Evolutionary conservation across 768 basidiomycete genomes (phyloP).

Genomic region (Tulasnella sp.): DNA sequence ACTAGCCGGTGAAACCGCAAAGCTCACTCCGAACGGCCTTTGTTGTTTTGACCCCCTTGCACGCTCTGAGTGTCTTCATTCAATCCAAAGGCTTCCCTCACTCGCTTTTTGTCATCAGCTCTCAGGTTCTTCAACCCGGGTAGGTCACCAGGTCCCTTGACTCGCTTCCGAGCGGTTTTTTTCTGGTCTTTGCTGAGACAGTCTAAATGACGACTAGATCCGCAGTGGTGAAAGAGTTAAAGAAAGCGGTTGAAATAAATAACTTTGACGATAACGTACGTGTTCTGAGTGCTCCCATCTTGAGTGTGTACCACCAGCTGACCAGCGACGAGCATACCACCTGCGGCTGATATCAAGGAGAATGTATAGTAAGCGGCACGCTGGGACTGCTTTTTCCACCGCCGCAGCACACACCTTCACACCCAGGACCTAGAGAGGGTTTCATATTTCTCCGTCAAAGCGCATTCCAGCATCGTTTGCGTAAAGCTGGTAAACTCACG

Average conservation of each 20-base stretch:
- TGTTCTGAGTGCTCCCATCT: not conserved
- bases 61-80: not conserved
- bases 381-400: no score
- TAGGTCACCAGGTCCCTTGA: not conserved
- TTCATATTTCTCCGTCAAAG: not conserved
- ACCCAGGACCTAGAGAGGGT: not conserved
- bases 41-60: not conserved
- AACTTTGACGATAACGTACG: not conserved
- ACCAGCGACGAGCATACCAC: not conserved
- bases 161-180: not conserved
- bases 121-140: not conserved
- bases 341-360: not conserved
- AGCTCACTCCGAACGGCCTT: not conserved
- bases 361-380: no score
- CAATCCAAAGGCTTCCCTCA: not conserved
- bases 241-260: no score
- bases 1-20: not conserved
- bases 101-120: not conserved
- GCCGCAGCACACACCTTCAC: not conserved
- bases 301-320: not conserved
- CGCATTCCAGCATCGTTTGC: not conserved
- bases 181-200: not conserved
- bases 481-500: not conserved
- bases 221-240: not conserved
- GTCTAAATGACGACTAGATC: not conserved